These are phyloP conservation scores for Sicyos edulis DNA, from an alignment of 306 rosid genomes.

Conservation along the genomic window DNA sequence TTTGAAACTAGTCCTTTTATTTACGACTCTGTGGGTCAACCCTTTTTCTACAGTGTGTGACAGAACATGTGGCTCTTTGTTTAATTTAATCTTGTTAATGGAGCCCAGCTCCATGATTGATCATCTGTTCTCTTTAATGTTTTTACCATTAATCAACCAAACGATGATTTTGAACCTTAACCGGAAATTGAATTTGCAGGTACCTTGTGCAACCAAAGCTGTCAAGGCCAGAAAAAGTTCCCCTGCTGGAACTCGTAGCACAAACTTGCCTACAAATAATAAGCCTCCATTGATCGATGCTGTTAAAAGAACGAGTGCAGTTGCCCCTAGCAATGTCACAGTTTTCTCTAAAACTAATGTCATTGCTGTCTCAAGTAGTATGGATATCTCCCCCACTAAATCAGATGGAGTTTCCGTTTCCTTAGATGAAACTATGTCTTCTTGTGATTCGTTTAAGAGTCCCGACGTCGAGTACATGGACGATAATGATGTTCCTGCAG, in stretches of 20 bases:
- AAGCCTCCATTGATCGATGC: constrained; percentile 25
- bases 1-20: too few relatives aligned
- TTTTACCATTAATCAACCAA: not conserved
- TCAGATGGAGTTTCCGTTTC: constrained; percentile 75
- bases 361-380: constrained; percentile 27
- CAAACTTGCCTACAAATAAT: constrained; percentile 24
- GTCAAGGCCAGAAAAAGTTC: constrained; percentile 59
- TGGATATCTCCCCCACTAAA: constrained; percentile 73
- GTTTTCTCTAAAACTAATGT: constrained; percentile 32
- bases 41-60: too few relatives aligned
- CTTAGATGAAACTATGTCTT: constrained; percentile 77
- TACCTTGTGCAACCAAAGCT: constrained; percentile 46
- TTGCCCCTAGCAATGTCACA: constrained; percentile 38
- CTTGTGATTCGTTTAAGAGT: constrained; percentile 77
- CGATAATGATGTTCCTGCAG: constrained; percentile 51
- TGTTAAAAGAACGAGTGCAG: constrained; percentile 35
- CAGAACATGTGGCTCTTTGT: too few relatives aligned
- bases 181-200: constrained; percentile 31
- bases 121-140: not conserved
- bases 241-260: constrained; percentile 27
- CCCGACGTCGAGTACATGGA: constrained; percentile 83
- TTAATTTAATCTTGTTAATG: not conserved
- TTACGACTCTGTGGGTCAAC: too few relatives aligned
- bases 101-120: too few relatives aligned
- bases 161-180: too few relatives aligned